Percentiles rank a stretch among this genome's conserved stretches.
These are phyloP conservation scores for Limonium bicolor DNA, from an alignment of 148 eudicot genomes.

Conservation along the genomic window DNA sequence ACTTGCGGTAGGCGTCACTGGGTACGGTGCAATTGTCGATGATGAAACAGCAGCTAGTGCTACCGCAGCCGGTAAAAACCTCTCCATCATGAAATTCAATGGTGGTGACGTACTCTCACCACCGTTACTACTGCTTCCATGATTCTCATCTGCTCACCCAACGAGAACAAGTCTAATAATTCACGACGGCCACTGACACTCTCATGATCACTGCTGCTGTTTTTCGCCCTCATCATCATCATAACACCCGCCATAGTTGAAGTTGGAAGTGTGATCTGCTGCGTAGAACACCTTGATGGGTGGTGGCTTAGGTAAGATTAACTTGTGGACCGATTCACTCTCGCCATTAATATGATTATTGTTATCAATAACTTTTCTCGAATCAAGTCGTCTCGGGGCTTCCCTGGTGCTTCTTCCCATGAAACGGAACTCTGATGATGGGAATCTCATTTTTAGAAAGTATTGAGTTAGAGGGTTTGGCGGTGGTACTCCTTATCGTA, in stretches of 20 bases:
- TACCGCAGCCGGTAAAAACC: slow-evolving; percentile 58
- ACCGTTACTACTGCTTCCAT: slow-evolving; percentile 3
- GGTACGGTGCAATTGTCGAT: slow-evolving; percentile 5
- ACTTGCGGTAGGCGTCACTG: slow-evolving; percentile 3
- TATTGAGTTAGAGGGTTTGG: no score
- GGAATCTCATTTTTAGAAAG: no score
- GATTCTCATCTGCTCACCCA: slow-evolving; percentile 22
- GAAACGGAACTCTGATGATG: slow-evolving; percentile 67
- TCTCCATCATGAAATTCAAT: slow-evolving; percentile 47
- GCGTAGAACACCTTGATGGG: slow-evolving; percentile 22
- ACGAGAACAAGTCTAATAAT: slow-evolving; percentile 52
- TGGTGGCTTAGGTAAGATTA: slow-evolving; percentile 33
- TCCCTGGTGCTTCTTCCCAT: slow-evolving; percentile 69
- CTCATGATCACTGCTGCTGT: no score
- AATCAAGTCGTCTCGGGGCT: slow-evolving; percentile 26
- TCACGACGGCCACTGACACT: no score
- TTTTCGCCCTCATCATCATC: not conserved
- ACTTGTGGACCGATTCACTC: no score
- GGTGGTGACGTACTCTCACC: slow-evolving; percentile 8
- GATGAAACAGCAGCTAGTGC: slow-evolving; percentile 43
- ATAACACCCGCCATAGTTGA: not conserved
- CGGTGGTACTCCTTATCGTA: no score
- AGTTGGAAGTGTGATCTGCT: no score
- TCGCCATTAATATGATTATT: no score
- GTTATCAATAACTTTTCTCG: no score